Conservation (phyloP, 2,329 filamentous ascomycete species). For the Ophiostoma ulmi region DNA sequence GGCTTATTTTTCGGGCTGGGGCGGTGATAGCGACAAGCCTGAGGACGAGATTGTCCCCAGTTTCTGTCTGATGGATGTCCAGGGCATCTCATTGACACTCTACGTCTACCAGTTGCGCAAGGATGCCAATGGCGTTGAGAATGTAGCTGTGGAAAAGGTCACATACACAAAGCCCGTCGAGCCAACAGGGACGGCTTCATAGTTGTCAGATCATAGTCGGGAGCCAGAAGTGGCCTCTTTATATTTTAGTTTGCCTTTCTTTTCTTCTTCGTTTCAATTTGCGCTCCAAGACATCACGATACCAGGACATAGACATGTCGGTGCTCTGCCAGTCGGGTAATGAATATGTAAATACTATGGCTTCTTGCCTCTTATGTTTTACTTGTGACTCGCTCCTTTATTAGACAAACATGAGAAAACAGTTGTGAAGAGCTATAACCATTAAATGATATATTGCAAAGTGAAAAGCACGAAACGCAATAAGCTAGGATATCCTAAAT, state of each 20-base stretch:
- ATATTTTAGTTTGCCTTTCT: background rate
- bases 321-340: background rate
- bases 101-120: conserved; percentile 88
- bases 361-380: too few species aligned
- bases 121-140: conserved; percentile 70
- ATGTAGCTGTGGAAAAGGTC: conserved; percentile 78
- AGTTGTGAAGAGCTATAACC: background rate
- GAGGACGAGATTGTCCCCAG: conserved; percentile 77
- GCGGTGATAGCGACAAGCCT: conserved; percentile 63
- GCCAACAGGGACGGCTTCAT: conserved; percentile 49
- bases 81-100: conserved; percentile 90
- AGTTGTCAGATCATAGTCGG: conserved; percentile 7
- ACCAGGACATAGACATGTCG: conserved; percentile 9
- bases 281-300: background rate
- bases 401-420: too few species aligned
- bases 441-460: background rate
- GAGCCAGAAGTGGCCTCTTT: background rate
- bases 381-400: too few species aligned
- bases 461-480: background rate
- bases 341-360: conserved; percentile 19
- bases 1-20: conserved; percentile 56
- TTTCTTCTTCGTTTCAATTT: background rate
- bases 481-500: conserved; percentile 27
- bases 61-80: conserved; percentile 97
- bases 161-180: conserved; percentile 75